Base-by-base conservation (phyloP, 2,329 filamentous ascomycete species). In the Xylariaceae sp. region DNA sequence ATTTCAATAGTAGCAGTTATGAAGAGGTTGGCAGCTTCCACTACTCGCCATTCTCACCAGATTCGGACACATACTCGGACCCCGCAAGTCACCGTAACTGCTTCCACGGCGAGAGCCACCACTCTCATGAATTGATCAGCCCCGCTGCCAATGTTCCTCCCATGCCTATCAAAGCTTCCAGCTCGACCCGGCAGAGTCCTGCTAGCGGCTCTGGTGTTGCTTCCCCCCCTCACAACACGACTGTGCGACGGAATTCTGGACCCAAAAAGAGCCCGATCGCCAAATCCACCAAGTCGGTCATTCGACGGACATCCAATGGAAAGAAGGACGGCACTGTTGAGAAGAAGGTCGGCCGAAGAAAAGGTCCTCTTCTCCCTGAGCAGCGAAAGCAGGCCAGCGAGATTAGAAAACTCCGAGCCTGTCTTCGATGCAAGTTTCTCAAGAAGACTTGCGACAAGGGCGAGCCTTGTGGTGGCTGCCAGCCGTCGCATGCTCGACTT, bases 381-480 rank as follows among this genome's bases (percentile, higher is more conserved):
- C 91, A 96, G 72, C 81, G 91, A 54, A 94, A 95, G 69, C 91
- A 96, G 67, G 91, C 91, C 19, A 93, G 90, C 59, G 91, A 97
- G 68, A 97, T 97, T 62, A 83, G 91, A 64, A 97, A 97, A 68
- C 74, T 96, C 55, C 80, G 91, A 60, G 91, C 91, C 36, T 97
- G 91, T 65, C 73, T 97, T 56, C 84, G 91, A 52, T 97, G 91
- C 79, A 96, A 96, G 71, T 97, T 96, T 73, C 76, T 97, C 64
- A 97, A 97, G 79, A 97, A 97, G 79, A 96, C 91, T 37, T 97
- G 91, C 62, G 91, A 97, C 67, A 96, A 94, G 73, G 91, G 91
- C 50, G 90, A 96, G 71, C 91, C 91, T 43, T 97, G 91, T 67
- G 87, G 85, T 57, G 91, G 91, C 36, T 97, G 91, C 72, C 87